phyloP scores from a whole-genome alignment of 2,329 filamentous ascomycete species.

The Didymellaceae sp. region DNA sequence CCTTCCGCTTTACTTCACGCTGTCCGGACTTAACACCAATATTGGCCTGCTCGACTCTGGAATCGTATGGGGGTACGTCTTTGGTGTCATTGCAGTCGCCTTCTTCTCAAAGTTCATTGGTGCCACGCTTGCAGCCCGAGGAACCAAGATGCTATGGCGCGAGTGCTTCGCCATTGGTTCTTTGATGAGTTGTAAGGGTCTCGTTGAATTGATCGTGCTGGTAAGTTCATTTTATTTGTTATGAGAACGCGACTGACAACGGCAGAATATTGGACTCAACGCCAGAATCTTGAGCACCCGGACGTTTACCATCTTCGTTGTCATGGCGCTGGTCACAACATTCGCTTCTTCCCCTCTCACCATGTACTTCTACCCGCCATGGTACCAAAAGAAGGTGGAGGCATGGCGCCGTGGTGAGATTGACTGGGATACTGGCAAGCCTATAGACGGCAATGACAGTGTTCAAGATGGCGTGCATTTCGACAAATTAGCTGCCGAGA shows the following conservation, averaged over 20 bases:
- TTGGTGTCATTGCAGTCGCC: conserved; percentile 81
- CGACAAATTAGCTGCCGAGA: conserved; percentile 58
- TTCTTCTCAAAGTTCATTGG: conserved; percentile 86
- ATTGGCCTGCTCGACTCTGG: conserved; percentile 82
- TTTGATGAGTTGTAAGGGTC: conserved; percentile 95
- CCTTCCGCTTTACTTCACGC: conserved; percentile 88
- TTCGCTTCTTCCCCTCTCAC: conserved; percentile 83
- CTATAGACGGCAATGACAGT: conserved; percentile 48
- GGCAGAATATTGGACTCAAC: conserved; percentile 79
- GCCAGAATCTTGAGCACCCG: conserved; percentile 79
- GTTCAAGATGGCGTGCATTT: conserved; percentile 51
- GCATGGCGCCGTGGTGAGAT: conserved; percentile 85
- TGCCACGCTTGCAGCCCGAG: conserved; percentile 76
- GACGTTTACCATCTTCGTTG: conserved; percentile 92
- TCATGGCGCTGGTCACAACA: conserved; percentile 90
- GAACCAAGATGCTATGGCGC: conserved; percentile 83
- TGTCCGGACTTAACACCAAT: conserved; percentile 88
- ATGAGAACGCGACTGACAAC: conserved; percentile 18
- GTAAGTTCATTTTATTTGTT: conserved; percentile 57
- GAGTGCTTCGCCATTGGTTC: conserved; percentile 88
- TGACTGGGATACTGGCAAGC: conserved; percentile 75
- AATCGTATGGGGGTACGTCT: conserved; percentile 86
- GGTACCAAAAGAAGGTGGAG: conserved; percentile 76
- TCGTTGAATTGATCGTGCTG: conserved; percentile 93
- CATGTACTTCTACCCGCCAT: conserved; percentile 74